Base-by-base conservation (phyloP, 2,329 filamentous ascomycete species). In the Aspergillus aculeatinus region DNA sequence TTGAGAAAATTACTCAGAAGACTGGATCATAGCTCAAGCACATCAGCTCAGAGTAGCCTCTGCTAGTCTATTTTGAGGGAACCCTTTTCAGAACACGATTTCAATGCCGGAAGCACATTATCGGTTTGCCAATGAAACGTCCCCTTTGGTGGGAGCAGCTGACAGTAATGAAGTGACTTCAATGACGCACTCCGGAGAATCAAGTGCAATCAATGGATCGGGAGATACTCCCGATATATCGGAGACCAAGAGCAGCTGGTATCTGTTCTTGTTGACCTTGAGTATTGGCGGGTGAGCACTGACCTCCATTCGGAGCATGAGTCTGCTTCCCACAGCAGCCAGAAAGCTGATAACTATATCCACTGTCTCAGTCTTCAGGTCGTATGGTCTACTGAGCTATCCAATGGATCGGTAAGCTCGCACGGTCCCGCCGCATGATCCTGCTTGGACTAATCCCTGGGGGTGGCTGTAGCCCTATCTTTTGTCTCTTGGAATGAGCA, bases 341-440 rank as follows among this genome's bases (percentile, higher is more conserved):
- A 9, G 39, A 44, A 44, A 16, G 16, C 39, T 44, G 39, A 44
- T 16, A 16, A 19, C 6, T 16, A 44, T 67, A 12, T 64, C 44
- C 12, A 52, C 66, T 65, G 49, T 31, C 39, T 35, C 23, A 83
- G 91, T 25, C 81, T 98, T 63, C 94, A 98, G 78, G 90, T 98
- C 67, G 92, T 94, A 29, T 98, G 94, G 94, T 93, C 93, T 1
- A 92, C 96, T 48, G 94, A 98, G 76, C 82, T 96, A 48, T 96
- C 92, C 57, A 94, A 96, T 79, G 93, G 93, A 68, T 96, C 94
- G 56, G 83, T 85, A 74, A 70, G 82, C 77, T 16, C 21, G 14
- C 29, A 12, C 14, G 25, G n/a, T 11, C 19, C 19, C 21, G 11
- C 16, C 14, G 12, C 31, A 29, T 31, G 27, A 31, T 5, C 4